Evolutionary conservation across 202 grass and related monocot species (phyloP).

Genomic region (Bolboschoenoplectus hybrid): DNA sequence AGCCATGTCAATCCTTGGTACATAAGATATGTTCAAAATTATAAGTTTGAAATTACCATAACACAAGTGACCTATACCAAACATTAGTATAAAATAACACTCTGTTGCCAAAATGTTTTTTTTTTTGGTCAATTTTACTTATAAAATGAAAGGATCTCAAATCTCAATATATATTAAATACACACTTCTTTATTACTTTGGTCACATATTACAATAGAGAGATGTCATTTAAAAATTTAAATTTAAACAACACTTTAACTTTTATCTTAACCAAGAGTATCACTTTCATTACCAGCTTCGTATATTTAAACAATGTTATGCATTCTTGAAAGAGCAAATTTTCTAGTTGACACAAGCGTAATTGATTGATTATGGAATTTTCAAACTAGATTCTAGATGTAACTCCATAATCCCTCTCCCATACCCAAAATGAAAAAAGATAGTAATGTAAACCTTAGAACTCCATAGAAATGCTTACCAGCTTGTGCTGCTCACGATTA

Average conservation of each 20-base stretch:
- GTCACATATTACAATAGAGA: neutral
- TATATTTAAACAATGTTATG: conserved; percentile 13
- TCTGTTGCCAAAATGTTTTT: neutral
- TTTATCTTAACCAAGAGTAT: neutral
- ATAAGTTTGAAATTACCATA: neutral
- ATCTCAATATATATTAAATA: neutral
- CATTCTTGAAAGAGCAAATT: conserved; percentile 5
- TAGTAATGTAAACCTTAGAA: conserved; percentile 24
- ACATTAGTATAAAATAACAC: neutral
- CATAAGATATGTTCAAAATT: neutral
- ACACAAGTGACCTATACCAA: conserved; percentile 9
- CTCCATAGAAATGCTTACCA: conserved; percentile 61
- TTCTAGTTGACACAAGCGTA: neutral
- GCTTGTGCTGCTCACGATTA: conserved; percentile 97
- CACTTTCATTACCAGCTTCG: neutral
- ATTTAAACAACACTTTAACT: neutral
- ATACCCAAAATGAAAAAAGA: conserved; percentile 19
- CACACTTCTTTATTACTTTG: neutral
- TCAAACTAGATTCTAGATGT: conserved; percentile 11
- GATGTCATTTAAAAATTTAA: conserved; percentile 4
- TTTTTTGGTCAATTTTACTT: neutral
- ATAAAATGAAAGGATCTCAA: neutral
- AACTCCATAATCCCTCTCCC: neutral
- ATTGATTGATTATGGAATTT: conserved; percentile 19
- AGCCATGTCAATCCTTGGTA: neutral